Conservation (phyloP, 2,329 filamentous ascomycete genomes). For the Aspergillus sp. region DNA sequence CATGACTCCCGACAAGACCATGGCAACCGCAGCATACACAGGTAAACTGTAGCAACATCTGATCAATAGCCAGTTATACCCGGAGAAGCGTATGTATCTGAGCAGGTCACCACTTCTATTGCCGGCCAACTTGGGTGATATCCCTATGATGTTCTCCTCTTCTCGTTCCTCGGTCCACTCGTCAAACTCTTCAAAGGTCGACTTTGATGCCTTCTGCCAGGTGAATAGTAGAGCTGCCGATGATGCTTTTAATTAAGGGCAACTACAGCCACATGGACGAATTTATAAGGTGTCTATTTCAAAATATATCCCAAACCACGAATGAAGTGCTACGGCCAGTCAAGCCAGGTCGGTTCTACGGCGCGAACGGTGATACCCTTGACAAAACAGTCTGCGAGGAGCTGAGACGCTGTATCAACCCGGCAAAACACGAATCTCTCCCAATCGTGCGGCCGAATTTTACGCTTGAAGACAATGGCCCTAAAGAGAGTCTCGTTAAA, state of each 20-base stretch:
- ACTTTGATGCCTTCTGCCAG: neutral
- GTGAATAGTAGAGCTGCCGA: neutral
- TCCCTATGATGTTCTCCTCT: neutral
- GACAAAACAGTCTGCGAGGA: too few relatives aligned
- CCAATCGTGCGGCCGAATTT: too few relatives aligned
- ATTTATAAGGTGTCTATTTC: too few relatives aligned
- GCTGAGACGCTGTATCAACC: too few relatives aligned
- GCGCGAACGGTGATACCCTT: too few relatives aligned
- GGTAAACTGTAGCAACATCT: neutral
- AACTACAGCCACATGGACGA: neutral
- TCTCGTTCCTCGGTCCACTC: neutral
- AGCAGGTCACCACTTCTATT: neutral
- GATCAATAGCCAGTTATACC: neutral
- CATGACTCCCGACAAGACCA: neutral
- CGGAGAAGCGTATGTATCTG: neutral
- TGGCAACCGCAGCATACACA: neutral
- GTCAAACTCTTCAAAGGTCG: neutral
- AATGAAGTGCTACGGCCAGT: too few relatives aligned
- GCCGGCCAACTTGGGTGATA: neutral
- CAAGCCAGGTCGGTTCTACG: too few relatives aligned
- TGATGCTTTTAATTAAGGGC: neutral
- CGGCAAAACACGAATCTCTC: too few relatives aligned
- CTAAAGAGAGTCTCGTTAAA: too few relatives aligned
- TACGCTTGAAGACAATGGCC: too few relatives aligned
- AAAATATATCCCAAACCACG: too few relatives aligned